phyloP scores from a whole-genome alignment of 1,139 yeast genomes.

The Yamadazyma mexicana region DNA sequence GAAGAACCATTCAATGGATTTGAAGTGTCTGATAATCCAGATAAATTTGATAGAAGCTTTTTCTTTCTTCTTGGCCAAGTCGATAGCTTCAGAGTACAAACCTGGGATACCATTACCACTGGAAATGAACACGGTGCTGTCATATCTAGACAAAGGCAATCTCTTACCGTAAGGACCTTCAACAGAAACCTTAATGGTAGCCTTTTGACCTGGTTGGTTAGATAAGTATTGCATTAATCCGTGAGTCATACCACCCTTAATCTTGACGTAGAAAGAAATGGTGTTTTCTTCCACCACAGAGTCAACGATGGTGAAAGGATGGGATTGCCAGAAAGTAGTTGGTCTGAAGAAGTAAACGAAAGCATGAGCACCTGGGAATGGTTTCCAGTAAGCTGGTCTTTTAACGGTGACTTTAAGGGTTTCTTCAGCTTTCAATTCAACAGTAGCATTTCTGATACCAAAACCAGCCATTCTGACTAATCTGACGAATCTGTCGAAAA shows the following conservation, averaged over 20 bases:
- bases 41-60: slow-evolving; percentile 23
- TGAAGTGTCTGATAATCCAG: slow-evolving; percentile 41
- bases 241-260: slow-evolving; percentile 45
- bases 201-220: slow-evolving; percentile 45
- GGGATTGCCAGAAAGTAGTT: slow-evolving; percentile 55
- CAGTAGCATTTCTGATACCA: slow-evolving; percentile 52
- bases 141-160: slow-evolving; percentile 45
- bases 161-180: slow-evolving; percentile 47
- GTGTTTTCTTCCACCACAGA: slow-evolving; percentile 28
- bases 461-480: slow-evolving; percentile 46
- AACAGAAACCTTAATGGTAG: slow-evolving; percentile 31
- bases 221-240: slow-evolving; percentile 44
- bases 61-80: slow-evolving; percentile 20
- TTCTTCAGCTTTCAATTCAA: slow-evolving; percentile 48
- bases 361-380: slow-evolving; percentile 42
- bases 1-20: slow-evolving; percentile 52
- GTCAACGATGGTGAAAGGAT: slow-evolving; percentile 54
- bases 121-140: slow-evolving; percentile 52
- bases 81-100: slow-evolving; percentile 32
- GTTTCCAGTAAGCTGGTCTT: slow-evolving; percentile 38
- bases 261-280: slow-evolving; percentile 38
- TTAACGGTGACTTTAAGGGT: slow-evolving; percentile 39
- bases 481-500: slow-evolving; percentile 56
- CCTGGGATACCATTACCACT: slow-evolving; percentile 80
- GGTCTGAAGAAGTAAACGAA: slow-evolving; percentile 40